Percentiles rank a stretch among this genome's conserved stretches.
phyloP scores from a whole-genome alignment of 2,329 filamentous ascomycete genomes.

The Dothidotthia symphoricarpi region DNA sequence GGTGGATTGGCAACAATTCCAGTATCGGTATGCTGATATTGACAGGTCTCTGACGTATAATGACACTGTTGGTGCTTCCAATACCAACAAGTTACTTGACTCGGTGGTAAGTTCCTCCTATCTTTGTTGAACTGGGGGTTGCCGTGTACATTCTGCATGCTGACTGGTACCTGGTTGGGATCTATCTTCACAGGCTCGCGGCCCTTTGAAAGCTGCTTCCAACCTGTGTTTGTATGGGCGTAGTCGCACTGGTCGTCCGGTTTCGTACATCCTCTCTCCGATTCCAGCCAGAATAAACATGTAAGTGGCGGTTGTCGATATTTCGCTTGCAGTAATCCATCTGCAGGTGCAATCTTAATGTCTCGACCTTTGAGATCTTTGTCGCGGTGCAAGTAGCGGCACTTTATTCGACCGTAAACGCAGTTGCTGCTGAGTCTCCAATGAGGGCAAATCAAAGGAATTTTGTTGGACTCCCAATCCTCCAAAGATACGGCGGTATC shows the following conservation, averaged over 20 bases:
- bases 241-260: slow-evolving; percentile 23
- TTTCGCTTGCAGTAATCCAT: slow-evolving; percentile 26
- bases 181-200: slow-evolving; percentile 11
- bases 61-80: slow-evolving; percentile 15
- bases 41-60: slow-evolving; percentile 8
- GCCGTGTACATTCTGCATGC: slow-evolving; percentile 1
- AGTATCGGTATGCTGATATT: slow-evolving; percentile 17
- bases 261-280: slow-evolving; percentile 17
- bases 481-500: slow-evolving; percentile 7
- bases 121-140: not conserved
- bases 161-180: not conserved
- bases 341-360: slow-evolving; percentile 13
- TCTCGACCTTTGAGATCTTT: slow-evolving; percentile 16
- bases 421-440: slow-evolving; percentile 30
- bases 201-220: not conserved
- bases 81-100: slow-evolving; percentile 22
- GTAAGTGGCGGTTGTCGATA: slow-evolving; percentile 28
- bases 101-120: not conserved
- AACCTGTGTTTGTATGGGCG: slow-evolving; percentile 36
- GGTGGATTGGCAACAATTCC: slow-evolving; percentile 10
- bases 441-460: slow-evolving; percentile 29
- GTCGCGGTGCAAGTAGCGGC: slow-evolving; percentile 30
- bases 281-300: slow-evolving; percentile 31
- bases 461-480: slow-evolving; percentile 27
- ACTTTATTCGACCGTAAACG: slow-evolving; percentile 13